Evolutionary conservation across 139 green algal genomes (phyloP), one percentile per base, ranked within the genome.

Genomic region (Chlorella sp.): DNA sequence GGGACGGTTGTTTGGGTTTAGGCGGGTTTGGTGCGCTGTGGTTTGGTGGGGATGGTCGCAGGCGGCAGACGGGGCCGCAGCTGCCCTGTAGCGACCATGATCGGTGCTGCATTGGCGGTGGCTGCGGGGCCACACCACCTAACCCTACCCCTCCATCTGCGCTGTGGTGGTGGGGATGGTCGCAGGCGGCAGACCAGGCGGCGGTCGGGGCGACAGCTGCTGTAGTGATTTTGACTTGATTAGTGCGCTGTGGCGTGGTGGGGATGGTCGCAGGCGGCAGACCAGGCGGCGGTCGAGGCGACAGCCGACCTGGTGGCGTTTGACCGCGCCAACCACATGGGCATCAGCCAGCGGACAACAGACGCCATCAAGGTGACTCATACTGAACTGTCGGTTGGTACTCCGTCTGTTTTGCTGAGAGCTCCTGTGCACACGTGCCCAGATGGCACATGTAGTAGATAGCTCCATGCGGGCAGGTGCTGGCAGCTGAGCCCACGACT

Each of bases 301-400:
- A 78, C 92, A 71, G 88, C 89, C 23, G 71, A 77, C 69, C 78
- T 97, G 30, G 80, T 94, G 30, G 86, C 91, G 2, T 97, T 97
- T 82, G 92, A 97, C 80, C 75, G 89, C 5, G 77, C 87, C 35
- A 96, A 96, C 74, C 87, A 95, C 79, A 85, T 88, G 86, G 91
- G 92, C 33, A 88, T 90, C 27, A 88, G 73, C 49, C 79, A 92
- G 29, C 73, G 76, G 34, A 85, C 74, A 42, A 74, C 72, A 1
- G 35, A 74, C 30, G 65, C 36, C 55, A 82, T 88, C 42, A 72
- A 83, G 77, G 55, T 64, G 17, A n/a, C n/a, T n/a, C n/a, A n/a
- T n/a, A n/a, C n/a, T n/a, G n/a, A n/a, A n/a, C n/a, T n/a, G n/a
- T n/a, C n/a, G n/a, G n/a, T n/a, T n/a, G n/a, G n/a, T n/a, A n/a